These are phyloP conservation scores for Psilocybe subaeruginosa DNA, from an alignment of 768 basidiomycete genomes.

Conservation along the genomic window DNA sequence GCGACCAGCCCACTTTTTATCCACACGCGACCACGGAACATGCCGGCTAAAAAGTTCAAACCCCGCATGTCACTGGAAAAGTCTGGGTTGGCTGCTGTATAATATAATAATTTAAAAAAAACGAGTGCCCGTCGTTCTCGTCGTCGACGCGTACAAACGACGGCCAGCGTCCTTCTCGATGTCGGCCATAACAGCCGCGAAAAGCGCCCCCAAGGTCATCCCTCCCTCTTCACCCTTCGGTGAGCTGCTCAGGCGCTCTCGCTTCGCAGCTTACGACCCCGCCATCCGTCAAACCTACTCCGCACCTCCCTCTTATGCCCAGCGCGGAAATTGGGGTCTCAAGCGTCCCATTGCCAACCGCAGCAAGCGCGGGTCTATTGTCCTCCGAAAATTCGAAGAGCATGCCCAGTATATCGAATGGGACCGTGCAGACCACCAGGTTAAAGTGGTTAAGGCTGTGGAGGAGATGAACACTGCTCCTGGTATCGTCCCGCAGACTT, in stretches of 20 bases:
- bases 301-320: conserved; percentile 65
- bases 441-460: conserved; percentile 67
- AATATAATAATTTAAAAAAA: background rate
- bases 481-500: conserved; percentile 20
- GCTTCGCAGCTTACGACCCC: conserved; percentile 81
- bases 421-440: conserved; percentile 66
- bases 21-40: conserved; percentile 16
- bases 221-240: conserved; percentile 71
- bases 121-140: background rate
- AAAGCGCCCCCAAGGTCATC: conserved; percentile 21
- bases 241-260: conserved; percentile 77
- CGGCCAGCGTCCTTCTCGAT: conserved; percentile 14
- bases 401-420: conserved; percentile 79
- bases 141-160: conserved; percentile 13
- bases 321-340: conserved; percentile 83
- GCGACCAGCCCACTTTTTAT: conserved; percentile 31
- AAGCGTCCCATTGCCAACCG: conserved; percentile 80
- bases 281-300: conserved; percentile 79
- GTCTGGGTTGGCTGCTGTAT: conserved; percentile 5
- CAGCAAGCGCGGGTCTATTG: conserved; percentile 64
- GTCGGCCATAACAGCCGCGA: conserved; percentile 24
- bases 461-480: conserved; percentile 60
- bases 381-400: conserved; percentile 70
- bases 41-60: conserved; percentile 19
- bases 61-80: conserved; percentile 18